These are phyloP conservation scores for Panaeolus papilionaceus DNA, from an alignment of 768 basidiomycete species.

Conservation along the genomic window DNA sequence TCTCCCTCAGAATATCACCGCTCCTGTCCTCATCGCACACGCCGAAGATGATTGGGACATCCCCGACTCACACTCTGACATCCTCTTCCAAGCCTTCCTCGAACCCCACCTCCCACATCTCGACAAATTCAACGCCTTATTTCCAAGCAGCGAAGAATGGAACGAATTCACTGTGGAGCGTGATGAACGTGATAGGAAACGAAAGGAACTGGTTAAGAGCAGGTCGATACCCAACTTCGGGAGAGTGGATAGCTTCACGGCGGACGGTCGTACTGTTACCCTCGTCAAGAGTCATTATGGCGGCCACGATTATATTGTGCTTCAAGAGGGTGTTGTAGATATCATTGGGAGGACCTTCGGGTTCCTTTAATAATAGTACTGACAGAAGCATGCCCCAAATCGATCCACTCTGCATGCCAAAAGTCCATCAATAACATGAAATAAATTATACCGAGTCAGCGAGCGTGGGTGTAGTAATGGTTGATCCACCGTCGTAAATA, in stretches of 20 bases:
- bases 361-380: neutral
- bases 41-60: slow-evolving; percentile 84
- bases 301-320: slow-evolving; percentile 64
- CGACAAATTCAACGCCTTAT: slow-evolving; percentile 30
- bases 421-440: neutral
- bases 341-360: slow-evolving; percentile 50
- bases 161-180: slow-evolving; percentile 44
- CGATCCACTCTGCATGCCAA: neutral
- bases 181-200: slow-evolving; percentile 44
- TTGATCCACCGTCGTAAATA: neutral
- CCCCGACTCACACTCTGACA: slow-evolving; percentile 72
- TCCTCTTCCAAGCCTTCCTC: slow-evolving; percentile 75
- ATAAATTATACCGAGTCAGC: slow-evolving; percentile 6
- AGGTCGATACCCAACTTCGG: slow-evolving; percentile 63
- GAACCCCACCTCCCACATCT: slow-evolving; percentile 64
- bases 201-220: slow-evolving; percentile 51
- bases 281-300: slow-evolving; percentile 69
- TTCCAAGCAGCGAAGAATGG: slow-evolving; percentile 48
- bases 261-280: slow-evolving; percentile 52
- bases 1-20: slow-evolving; percentile 62
- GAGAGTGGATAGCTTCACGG: slow-evolving; percentile 57
- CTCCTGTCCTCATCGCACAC: slow-evolving; percentile 77
- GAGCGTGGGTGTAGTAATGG: slow-evolving; percentile 1
- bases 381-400: neutral
- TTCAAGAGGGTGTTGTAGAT: slow-evolving; percentile 79